Percentiles rank a stretch among this genome's conserved stretches.
Conservation (phyloP, 2,329 filamentous ascomycete genomes). For the Sarocladium kiliense region DNA sequence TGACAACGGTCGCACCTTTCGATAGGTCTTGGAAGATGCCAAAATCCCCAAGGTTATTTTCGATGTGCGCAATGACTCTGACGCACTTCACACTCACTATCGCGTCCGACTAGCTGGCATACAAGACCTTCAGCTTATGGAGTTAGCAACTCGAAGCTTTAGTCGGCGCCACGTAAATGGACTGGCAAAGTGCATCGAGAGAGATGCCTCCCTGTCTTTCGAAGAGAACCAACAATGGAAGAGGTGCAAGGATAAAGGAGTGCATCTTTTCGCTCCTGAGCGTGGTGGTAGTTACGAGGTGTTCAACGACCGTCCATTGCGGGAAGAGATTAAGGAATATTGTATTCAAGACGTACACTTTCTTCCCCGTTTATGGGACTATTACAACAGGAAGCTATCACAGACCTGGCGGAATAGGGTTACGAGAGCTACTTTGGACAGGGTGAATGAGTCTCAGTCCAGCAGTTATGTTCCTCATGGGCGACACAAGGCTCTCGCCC, state of each 20-base stretch:
- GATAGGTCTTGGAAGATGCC: too few species aligned
- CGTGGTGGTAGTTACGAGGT: constrained; percentile 35
- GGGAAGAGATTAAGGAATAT: constrained; percentile 32
- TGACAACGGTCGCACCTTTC: too few species aligned
- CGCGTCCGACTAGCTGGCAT: constrained; percentile 37
- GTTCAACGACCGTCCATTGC: constrained; percentile 41
- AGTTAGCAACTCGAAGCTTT: constrained; percentile 30
- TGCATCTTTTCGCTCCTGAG: constrained; percentile 32
- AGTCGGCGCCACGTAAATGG: constrained; percentile 15
- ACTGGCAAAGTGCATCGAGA: constrained; percentile 25
- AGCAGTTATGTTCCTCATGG: constrained; percentile 20
- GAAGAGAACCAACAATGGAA: constrained; percentile 21
- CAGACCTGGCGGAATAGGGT: constrained; percentile 18
- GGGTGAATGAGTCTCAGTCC: constrained; percentile 25
- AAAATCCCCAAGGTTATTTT: constrained; percentile 49
- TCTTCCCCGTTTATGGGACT: constrained; percentile 29
- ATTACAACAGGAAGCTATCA: constrained; percentile 20
- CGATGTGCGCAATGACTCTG: constrained; percentile 53
- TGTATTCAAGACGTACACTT: constrained; percentile 40
- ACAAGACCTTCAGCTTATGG: constrained; percentile 52
- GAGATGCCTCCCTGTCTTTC: constrained; percentile 15
- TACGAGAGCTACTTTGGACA: constrained; percentile 16
- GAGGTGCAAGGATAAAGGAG: constrained; percentile 30
- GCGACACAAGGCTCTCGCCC: constrained; percentile 24
- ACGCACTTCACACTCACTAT: constrained; percentile 45